Conservation (phyloP, 1,284 basidiomycete genomes). For the Apiotrichum akiyoshidainum region DNA sequence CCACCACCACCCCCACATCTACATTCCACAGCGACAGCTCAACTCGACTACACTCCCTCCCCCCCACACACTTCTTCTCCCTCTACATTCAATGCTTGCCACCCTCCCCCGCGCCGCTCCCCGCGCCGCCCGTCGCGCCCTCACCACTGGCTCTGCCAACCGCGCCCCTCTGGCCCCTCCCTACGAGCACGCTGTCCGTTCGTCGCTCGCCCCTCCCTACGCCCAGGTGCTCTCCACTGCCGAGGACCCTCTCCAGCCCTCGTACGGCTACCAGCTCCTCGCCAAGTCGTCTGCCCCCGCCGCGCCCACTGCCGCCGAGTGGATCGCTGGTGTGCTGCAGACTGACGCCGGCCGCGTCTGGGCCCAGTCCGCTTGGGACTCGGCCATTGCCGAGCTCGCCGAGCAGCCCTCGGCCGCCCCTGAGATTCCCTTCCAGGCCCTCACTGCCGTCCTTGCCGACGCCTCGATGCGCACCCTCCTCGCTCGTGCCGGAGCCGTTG, state of each 20-base stretch:
- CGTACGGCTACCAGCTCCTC: slow-evolving; percentile 19
- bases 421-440: slow-evolving; percentile 35
- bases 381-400: slow-evolving; percentile 12
- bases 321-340: slow-evolving; percentile 9
- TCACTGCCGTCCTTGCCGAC: slow-evolving; percentile 25
- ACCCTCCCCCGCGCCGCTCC: slow-evolving; percentile 16
- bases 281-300: not conserved
- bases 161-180: slow-evolving; percentile 22
- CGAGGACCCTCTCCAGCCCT: slow-evolving; percentile 14
- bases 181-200: slow-evolving; percentile 16
- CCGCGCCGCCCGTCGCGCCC: slow-evolving; percentile 18
- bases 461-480: slow-evolving; percentile 7
- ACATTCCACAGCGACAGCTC: not conserved
- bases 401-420: slow-evolving; percentile 17
- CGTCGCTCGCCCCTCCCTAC: slow-evolving; percentile 19
- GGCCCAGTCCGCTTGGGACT: slow-evolving; percentile 15
- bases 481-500: slow-evolving; percentile 29
- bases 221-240: slow-evolving; percentile 10
- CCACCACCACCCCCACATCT: no score
- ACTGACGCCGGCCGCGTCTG: slow-evolving; percentile 17
- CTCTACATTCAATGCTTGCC: slow-evolving; percentile 15
- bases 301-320: slow-evolving; percentile 11
- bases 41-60: not conserved
- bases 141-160: slow-evolving; percentile 16
- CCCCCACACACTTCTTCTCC: not conserved